phyloP scores from a whole-genome alignment of 352 stramenopile species.

The Globisporangium alternatum region DNA sequence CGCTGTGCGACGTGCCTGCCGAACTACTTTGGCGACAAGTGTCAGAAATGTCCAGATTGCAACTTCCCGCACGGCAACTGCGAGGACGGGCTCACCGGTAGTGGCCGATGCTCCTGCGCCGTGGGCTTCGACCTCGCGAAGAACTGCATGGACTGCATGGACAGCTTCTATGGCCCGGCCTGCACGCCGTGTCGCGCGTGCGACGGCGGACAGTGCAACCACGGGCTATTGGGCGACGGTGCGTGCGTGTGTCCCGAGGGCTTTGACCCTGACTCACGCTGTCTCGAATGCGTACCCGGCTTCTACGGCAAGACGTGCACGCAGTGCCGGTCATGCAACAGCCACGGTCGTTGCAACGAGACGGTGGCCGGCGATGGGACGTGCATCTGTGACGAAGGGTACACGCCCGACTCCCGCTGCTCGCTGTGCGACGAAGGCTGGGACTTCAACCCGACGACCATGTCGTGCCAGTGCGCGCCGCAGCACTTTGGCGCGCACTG shows the following conservation, averaged over 20 bases:
- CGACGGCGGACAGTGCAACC: constrained; percentile 75
- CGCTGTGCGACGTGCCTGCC: constrained; percentile 79
- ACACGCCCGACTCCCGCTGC: constrained; percentile 70
- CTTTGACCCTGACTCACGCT: constrained; percentile 69
- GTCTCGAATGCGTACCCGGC: constrained; percentile 62
- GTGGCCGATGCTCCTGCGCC: constrained; percentile 79
- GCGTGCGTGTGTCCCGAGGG: constrained; percentile 79
- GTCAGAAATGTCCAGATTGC: constrained; percentile 70
- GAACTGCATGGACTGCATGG: constrained; percentile 85
- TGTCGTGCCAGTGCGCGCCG: constrained; percentile 82
- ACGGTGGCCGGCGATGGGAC: constrained; percentile 54
- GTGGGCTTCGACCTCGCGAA: constrained; percentile 70
- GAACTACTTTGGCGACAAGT: constrained; percentile 67
- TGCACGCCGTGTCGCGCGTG: constrained; percentile 81
- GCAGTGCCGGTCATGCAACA: constrained; percentile 80
- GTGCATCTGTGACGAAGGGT: constrained; percentile 86
- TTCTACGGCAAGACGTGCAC: constrained; percentile 82
- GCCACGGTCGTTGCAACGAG: constrained; percentile 78
- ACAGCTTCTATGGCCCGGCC: constrained; percentile 67
- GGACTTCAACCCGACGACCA: constrained; percentile 87
- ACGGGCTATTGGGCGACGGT: constrained; percentile 71
- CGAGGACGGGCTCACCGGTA: constrained; percentile 75
- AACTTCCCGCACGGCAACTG: constrained; percentile 86
- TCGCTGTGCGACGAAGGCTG: constrained; percentile 79
- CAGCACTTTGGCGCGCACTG: constrained; percentile 80